These are phyloP conservation scores for Hypericum androsaemum DNA, from an alignment of 345 rosid species.

Conservation along the genomic window DNA sequence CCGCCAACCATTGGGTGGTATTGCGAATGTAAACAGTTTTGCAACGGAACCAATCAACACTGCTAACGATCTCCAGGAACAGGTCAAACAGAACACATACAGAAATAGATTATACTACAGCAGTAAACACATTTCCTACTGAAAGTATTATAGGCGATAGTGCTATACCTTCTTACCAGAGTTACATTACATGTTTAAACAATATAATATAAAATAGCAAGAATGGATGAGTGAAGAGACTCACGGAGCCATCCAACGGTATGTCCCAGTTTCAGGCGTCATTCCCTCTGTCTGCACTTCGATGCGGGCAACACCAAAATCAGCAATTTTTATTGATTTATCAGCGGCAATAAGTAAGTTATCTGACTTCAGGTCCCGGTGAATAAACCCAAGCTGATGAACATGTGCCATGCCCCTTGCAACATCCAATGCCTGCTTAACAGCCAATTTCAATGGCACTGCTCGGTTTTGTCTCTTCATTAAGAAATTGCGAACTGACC, in stretches of 20 bases:
- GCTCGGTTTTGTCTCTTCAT: slow-evolving; percentile 16
- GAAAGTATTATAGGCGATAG: too few species aligned
- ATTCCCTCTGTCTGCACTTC: slow-evolving; percentile 32
- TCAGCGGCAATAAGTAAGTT: slow-evolving; percentile 20
- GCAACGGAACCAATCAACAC: too few species aligned
- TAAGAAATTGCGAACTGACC: slow-evolving; percentile 21
- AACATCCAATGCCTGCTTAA: slow-evolving; percentile 25
- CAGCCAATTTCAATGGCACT: slow-evolving; percentile 27
- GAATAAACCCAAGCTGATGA: slow-evolving; percentile 20
- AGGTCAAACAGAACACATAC: too few species aligned
- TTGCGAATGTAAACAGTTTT: too few species aligned
- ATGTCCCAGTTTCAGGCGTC: slow-evolving; percentile 28
- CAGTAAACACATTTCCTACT: too few species aligned
- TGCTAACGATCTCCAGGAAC: too few species aligned
- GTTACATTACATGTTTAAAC: too few species aligned
- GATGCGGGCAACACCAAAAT: slow-evolving; percentile 26
- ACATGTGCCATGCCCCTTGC: slow-evolving; percentile 26
- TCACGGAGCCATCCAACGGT: slow-evolving; percentile 32
- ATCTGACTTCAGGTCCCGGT: slow-evolving; percentile 25
- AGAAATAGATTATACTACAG: too few species aligned
- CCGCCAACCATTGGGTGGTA: too few species aligned
- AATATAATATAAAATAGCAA: not conserved
- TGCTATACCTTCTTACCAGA: too few species aligned
- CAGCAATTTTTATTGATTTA: slow-evolving; percentile 23
- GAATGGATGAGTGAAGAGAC: not conserved